Percentiles rank a stretch among this genome's conserved stretches.
Evolutionary conservation across 2,329 filamentous ascomycete genomes (phyloP).

Genomic region (Alternaria atra): DNA sequence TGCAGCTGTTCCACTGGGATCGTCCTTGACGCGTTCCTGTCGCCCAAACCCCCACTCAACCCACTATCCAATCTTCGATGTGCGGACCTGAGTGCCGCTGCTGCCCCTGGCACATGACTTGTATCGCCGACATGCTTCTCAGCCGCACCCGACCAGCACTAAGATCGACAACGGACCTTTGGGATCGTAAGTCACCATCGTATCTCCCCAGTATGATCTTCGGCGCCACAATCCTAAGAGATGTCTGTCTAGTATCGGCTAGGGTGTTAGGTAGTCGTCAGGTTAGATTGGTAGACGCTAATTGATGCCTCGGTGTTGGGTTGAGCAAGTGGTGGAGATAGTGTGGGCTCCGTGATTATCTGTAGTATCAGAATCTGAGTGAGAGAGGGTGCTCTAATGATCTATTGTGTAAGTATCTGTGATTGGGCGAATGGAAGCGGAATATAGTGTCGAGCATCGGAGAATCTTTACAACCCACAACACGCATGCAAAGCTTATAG

Average conservation of each 20-base stretch:
- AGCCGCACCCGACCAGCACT: background rate
- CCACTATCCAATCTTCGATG: background rate
- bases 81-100: background rate
- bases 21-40: slow-evolving; percentile 1
- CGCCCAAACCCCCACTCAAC: background rate
- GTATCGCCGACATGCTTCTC: background rate
- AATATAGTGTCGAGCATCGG: background rate
- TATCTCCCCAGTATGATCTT: background rate
- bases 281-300: background rate
- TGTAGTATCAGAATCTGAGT: background rate
- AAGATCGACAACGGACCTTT: slow-evolving; percentile 3
- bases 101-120: slow-evolving; percentile 4
- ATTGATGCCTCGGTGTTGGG: background rate
- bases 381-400: background rate
- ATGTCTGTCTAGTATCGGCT: background rate
- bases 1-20: background rate
- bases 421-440: no score
- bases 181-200: background rate
- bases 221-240: background rate
- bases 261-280: background rate
- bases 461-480: background rate
- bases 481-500: background rate
- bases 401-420: no score
- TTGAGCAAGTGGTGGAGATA: background rate
- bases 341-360: background rate